A percentile compares a stretch with the other conserved stretches of the same genome.
These are phyloP conservation scores for Penicillium decumbens DNA, from an alignment of 2,329 filamentous ascomycete species.

Conservation along the genomic window DNA sequence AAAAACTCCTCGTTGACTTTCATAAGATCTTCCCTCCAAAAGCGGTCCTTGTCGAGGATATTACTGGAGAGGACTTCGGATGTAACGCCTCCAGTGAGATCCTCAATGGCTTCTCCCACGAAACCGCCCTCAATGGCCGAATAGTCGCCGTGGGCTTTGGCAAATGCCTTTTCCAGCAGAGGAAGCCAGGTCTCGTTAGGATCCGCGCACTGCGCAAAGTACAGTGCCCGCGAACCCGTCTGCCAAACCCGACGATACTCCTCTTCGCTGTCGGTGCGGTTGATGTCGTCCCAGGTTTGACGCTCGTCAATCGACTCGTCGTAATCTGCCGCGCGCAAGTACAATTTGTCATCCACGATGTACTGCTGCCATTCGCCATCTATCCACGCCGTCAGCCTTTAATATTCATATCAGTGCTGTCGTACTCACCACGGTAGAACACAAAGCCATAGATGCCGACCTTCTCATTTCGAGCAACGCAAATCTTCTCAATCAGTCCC, in stretches of 20 bases:
- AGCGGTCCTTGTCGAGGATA: slow-evolving; percentile 64
- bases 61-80: slow-evolving; percentile 45
- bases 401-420: neutral
- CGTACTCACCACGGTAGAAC: slow-evolving; percentile 60
- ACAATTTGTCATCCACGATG: slow-evolving; percentile 87
- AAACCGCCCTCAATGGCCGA: slow-evolving; percentile 69
- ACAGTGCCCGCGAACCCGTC: slow-evolving; percentile 69
- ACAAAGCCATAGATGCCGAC: slow-evolving; percentile 83
- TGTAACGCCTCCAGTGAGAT: slow-evolving; percentile 52
- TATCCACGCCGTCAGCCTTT: slow-evolving; percentile 21
- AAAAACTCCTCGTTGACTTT: slow-evolving; percentile 73
- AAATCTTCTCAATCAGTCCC: slow-evolving; percentile 66
- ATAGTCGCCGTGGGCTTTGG: slow-evolving; percentile 79
- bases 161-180: slow-evolving; percentile 75
- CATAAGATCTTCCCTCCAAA: slow-evolving; percentile 77
- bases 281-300: slow-evolving; percentile 68
- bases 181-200: slow-evolving; percentile 80
- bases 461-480: slow-evolving; percentile 65
- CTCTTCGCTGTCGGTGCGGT: slow-evolving; percentile 66
- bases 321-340: slow-evolving; percentile 75
- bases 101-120: slow-evolving; percentile 59
- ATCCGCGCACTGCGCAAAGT: slow-evolving; percentile 71
- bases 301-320: slow-evolving; percentile 73
- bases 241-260: slow-evolving; percentile 68
- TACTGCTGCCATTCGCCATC: slow-evolving; percentile 90